A percentile compares a stretch with the other conserved stretches of the same genome.
These are phyloP conservation scores for Calendula officinalis DNA, from an alignment of 129 eudicot species.

Conservation along the genomic window DNA sequence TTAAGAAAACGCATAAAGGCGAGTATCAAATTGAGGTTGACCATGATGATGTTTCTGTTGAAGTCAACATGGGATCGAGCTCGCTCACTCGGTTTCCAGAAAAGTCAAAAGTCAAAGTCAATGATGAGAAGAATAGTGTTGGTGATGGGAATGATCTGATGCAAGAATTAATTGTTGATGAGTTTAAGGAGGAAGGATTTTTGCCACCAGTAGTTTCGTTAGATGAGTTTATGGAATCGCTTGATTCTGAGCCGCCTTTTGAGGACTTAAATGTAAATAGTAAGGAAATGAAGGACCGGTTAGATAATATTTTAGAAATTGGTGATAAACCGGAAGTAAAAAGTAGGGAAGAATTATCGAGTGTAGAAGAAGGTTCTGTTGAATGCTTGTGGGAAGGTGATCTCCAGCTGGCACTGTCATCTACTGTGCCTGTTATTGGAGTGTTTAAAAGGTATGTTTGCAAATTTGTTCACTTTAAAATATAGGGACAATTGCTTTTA, in stretches of 20 bases:
- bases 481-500: too few relatives aligned
- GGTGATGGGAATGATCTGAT: slow-evolving; percentile 65
- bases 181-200: slow-evolving; percentile 68
- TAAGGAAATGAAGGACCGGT: slow-evolving; percentile 17
- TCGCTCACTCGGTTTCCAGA: slow-evolving; percentile 20
- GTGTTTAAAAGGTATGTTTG: slow-evolving; percentile 56
- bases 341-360: slow-evolving; percentile 13
- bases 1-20: slow-evolving; percentile 89
- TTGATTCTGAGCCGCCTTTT: slow-evolving; percentile 78
- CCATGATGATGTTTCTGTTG: slow-evolving; percentile 50
- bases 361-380: slow-evolving; percentile 29
- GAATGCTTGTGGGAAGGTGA: slow-evolving; percentile 68
- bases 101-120: slow-evolving; percentile 23
- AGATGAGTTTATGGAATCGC: slow-evolving; percentile 88
- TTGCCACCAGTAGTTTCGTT: slow-evolving; percentile 79
- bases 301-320: slow-evolving; percentile 29
- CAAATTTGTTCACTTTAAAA: neutral
- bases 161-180: slow-evolving; percentile 89
- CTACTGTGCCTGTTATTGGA: slow-evolving; percentile 56
- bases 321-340: slow-evolving; percentile 15
- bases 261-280: slow-evolving; percentile 48
- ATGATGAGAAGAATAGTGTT: slow-evolving; percentile 46
- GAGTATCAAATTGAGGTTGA: slow-evolving; percentile 82
- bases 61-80: slow-evolving; percentile 54
- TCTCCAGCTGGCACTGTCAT: slow-evolving; percentile 54